phyloP scores from a whole-genome alignment of 495 filamentous ascomycete genomes.

The Amniculicola lignicola region DNA sequence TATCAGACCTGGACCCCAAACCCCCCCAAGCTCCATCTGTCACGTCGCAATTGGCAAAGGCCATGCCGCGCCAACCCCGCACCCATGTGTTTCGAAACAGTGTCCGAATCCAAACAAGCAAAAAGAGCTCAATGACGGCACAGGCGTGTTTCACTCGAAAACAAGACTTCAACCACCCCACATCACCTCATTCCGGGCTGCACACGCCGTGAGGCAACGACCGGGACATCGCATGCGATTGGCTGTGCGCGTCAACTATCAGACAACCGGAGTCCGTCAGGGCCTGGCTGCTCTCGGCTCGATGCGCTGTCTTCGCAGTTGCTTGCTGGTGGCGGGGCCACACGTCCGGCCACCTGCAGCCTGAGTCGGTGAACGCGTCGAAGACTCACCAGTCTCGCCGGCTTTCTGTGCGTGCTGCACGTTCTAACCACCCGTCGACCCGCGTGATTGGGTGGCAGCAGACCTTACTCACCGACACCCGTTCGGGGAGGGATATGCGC shows the following conservation, averaged over 20 bases:
- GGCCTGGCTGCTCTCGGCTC: slow-evolving; percentile 21
- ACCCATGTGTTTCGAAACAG: not conserved
- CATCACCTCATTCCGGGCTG: not conserved
- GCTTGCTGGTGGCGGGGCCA: not conserved
- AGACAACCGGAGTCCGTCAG: slow-evolving; percentile 23
- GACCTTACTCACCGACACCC: slow-evolving; percentile 13
- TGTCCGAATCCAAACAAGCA: no score
- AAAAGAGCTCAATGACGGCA: slow-evolving; percentile 2
- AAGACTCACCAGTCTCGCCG: not conserved
- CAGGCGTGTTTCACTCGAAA: slow-evolving; percentile 1
- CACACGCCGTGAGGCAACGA: slow-evolving; percentile 21
- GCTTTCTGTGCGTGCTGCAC: not conserved
- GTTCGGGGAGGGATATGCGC: slow-evolving; percentile 9
- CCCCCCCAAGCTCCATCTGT: not conserved
- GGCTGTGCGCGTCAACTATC: not conserved
- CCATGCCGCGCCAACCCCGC: not conserved
- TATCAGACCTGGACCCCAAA: not conserved
- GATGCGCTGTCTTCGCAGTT: slow-evolving; percentile 30
- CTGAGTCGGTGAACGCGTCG: slow-evolving; percentile 26
- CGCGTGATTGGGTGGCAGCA: slow-evolving; percentile 4
- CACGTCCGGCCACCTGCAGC: slow-evolving; percentile 3
- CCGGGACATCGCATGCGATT: not conserved
- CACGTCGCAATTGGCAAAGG: not conserved
- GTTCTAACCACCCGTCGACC: not conserved
- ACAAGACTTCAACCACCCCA: not conserved